phyloP scores from a whole-genome alignment of 768 basidiomycete genomes.

The Fibroporia radiculosa region DNA sequence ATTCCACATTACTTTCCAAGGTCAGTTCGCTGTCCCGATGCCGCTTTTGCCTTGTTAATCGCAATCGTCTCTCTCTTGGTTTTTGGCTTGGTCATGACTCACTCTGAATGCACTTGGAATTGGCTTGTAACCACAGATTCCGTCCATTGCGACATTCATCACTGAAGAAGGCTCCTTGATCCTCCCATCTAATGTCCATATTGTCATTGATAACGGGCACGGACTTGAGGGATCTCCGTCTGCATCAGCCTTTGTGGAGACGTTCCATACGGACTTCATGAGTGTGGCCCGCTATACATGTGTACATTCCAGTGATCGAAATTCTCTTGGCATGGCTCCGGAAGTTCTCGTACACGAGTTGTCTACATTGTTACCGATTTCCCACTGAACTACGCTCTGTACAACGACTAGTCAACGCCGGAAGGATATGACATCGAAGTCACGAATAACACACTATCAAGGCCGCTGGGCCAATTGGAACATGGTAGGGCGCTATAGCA shows the following conservation, averaged over 20 bases:
- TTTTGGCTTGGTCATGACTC: not conserved
- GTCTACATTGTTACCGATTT: conserved; percentile 27
- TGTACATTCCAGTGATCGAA: conserved; percentile 17
- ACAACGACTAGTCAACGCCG: conserved; percentile 28
- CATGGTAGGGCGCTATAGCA: conserved; percentile 39
- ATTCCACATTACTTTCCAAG: too few relatives aligned
- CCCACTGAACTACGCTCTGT: conserved; percentile 23
- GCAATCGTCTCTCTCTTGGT: too few relatives aligned
- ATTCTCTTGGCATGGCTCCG: conserved; percentile 9
- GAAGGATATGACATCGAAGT: conserved; percentile 34
- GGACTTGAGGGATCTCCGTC: conserved; percentile 22
- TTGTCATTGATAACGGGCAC: conserved; percentile 28
- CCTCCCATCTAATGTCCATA: conserved; percentile 23
- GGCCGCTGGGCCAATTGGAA: conserved; percentile 26
- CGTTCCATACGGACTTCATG: conserved; percentile 29
- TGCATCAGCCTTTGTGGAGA: conserved; percentile 28
- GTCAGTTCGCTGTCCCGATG: too few relatives aligned
- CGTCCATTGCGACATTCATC: conserved; percentile 28
- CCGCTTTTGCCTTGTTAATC: too few relatives aligned
- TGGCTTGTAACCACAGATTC: conserved; percentile 27
- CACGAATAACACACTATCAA: conserved; percentile 22
- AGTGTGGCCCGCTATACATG: conserved; percentile 21
- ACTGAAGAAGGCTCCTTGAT: conserved; percentile 20
- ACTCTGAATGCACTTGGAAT: not conserved
- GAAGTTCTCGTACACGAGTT: conserved; percentile 5